phyloP scores from a whole-genome alignment of 306 rosid species.

The Prosopis cineraria region DNA sequence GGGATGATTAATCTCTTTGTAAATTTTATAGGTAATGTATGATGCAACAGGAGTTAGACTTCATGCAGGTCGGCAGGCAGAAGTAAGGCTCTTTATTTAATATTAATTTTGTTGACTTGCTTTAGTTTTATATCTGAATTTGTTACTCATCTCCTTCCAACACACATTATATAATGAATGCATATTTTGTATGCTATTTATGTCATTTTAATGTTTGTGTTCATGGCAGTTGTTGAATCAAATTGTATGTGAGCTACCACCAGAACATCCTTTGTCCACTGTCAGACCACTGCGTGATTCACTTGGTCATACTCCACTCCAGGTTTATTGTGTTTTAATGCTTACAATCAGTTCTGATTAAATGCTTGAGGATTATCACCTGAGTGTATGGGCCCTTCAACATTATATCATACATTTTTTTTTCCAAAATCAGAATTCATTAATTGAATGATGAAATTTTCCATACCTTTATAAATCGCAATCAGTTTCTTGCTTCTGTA shows the following conservation, averaged over 20 bases:
- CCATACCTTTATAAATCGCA: neutral
- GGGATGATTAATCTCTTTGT: constrained; percentile 17
- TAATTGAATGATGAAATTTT: neutral
- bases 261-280: constrained; percentile 81
- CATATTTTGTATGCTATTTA: constrained; percentile 25
- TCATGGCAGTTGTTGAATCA: constrained; percentile 89
- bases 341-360: neutral
- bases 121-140: constrained; percentile 14
- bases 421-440: neutral
- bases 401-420: neutral
- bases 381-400: neutral
- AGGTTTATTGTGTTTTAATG: constrained; percentile 62
- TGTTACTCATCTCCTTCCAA: neutral
- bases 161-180: neutral
- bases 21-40: constrained; percentile 78
- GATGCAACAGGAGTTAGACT: constrained; percentile 97
- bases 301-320: constrained; percentile 96
- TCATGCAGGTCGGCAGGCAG: constrained; percentile 97
- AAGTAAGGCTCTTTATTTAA: constrained; percentile 52
- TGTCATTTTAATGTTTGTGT: constrained; percentile 17
- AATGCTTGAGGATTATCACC: constrained; percentile 9
- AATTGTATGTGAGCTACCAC: constrained; percentile 90
- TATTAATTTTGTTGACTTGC: neutral
- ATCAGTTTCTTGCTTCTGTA: neutral
- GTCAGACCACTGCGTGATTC: constrained; percentile 86